These are phyloP conservation scores for Brasenia schreberi DNA, from an alignment of 164 flowering plant genomes.

Conservation along the genomic window DNA sequence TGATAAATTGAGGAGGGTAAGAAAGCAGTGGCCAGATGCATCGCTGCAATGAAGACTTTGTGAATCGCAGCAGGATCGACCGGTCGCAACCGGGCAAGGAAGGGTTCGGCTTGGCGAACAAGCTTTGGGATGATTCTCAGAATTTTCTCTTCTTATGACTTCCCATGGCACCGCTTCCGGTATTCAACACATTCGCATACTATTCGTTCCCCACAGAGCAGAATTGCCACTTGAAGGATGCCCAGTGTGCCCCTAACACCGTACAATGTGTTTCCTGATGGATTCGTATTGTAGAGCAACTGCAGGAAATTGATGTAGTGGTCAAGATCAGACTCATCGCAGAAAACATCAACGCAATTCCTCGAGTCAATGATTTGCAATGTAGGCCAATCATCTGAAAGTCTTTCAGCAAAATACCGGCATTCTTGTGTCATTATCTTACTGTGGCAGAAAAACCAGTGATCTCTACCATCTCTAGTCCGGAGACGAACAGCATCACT, in stretches of 20 bases:
- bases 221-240: slow-evolving; percentile 52
- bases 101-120: slow-evolving; percentile 53
- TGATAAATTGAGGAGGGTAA: slow-evolving; percentile 40
- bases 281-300: slow-evolving; percentile 43
- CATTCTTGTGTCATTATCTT: slow-evolving; percentile 42
- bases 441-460: slow-evolving; percentile 76
- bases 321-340: slow-evolving; percentile 62
- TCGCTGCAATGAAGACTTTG: slow-evolving; percentile 49
- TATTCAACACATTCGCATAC: slow-evolving; percentile 52
- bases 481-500: slow-evolving; percentile 88
- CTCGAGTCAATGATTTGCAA: slow-evolving; percentile 87
- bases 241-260: slow-evolving; percentile 74
- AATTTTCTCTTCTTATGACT: slow-evolving; percentile 91
- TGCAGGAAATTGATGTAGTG: slow-evolving; percentile 54
- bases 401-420: slow-evolving; percentile 83
- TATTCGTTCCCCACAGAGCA: slow-evolving; percentile 54
- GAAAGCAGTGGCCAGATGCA: slow-evolving; percentile 78
- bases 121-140: slow-evolving; percentile 45
- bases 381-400: slow-evolving; percentile 92
- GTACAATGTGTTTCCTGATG: slow-evolving; percentile 25
- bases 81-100: slow-evolving; percentile 85
- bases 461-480: slow-evolving; percentile 74
- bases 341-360: slow-evolving; percentile 76
- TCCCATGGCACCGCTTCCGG: slow-evolving; percentile 99
- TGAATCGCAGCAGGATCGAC: slow-evolving; percentile 39